Evolutionary conservation across 2,329 filamentous ascomycete species (phyloP).

Genomic region (Bipolaris victoriae): DNA sequence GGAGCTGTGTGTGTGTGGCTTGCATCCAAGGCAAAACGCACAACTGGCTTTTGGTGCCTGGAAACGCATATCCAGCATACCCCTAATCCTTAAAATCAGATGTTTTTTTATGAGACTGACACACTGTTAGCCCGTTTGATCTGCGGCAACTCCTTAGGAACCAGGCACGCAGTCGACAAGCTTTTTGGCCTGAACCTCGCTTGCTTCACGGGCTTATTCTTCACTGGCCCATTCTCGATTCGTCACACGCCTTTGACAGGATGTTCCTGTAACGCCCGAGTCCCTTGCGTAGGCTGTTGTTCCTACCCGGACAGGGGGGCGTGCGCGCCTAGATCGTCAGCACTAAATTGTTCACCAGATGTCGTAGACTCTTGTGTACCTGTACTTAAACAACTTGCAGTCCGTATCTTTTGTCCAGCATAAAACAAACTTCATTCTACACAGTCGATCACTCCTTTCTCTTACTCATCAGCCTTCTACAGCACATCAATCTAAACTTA

Average conservation of each 20-base stretch:
- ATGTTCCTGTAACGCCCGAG: conserved; percentile 16
- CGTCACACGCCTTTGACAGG: conserved; percentile 17
- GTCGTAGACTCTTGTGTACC: background rate
- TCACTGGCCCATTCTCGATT: conserved; percentile 12
- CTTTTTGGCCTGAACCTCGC: conserved; percentile 1
- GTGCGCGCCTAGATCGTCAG: conserved; percentile 1
- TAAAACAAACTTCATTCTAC: background rate
- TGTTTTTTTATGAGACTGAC: conserved; percentile 5
- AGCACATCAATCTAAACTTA: background rate
- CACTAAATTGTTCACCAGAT: conserved; percentile 1
- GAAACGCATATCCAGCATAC: conserved; percentile 3
- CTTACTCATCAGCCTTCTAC: background rate
- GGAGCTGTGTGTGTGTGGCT: background rate
- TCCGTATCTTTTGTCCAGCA: background rate
- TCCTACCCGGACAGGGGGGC: background rate
- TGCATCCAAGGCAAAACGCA: conserved; percentile 8
- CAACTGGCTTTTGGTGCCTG: conserved; percentile 11
- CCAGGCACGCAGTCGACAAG: background rate
- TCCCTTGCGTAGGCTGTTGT: background rate
- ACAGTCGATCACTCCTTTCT: background rate
- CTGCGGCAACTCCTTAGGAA: background rate
- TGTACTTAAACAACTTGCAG: conserved; percentile 1
- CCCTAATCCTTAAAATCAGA: background rate
- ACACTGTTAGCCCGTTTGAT: conserved; percentile 2
- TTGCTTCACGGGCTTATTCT: conserved; percentile 11